These are phyloP conservation scores for Apiotrichum brassicae DNA, from an alignment of 1,284 basidiomycete genomes.

Conservation along the genomic window DNA sequence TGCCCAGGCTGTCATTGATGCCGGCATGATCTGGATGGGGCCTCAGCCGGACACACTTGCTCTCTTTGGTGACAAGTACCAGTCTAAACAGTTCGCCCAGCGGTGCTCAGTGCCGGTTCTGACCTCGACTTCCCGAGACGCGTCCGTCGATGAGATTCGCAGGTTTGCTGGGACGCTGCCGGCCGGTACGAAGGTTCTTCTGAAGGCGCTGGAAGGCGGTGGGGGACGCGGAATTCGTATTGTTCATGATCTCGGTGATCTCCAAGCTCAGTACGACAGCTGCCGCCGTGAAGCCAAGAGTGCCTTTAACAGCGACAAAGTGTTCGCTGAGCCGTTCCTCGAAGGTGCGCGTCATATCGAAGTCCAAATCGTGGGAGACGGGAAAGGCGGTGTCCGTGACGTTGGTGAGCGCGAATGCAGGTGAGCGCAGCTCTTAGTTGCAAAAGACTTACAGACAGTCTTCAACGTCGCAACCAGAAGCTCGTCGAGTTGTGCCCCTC, in stretches of 20 bases:
- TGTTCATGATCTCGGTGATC: constrained; percentile 50
- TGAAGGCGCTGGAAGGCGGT: constrained; percentile 67
- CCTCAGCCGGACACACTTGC: constrained; percentile 56
- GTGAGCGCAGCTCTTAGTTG: not conserved
- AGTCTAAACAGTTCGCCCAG: constrained; percentile 72
- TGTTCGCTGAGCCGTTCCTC: constrained; percentile 80
- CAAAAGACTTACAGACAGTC: not conserved
- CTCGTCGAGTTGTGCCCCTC: constrained; percentile 19
- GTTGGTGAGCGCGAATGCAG: constrained; percentile 19
- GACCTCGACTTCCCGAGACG: constrained; percentile 8
- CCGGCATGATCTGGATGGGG: constrained; percentile 59
- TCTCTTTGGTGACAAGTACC: constrained; percentile 58
- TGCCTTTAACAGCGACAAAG: constrained; percentile 77
- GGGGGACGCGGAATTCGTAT: constrained; percentile 66
- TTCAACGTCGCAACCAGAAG: constrained; percentile 17
- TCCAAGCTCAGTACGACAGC: constrained; percentile 64
- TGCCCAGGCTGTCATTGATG: constrained; percentile 51
- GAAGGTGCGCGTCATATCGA: constrained; percentile 79
- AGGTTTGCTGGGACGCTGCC: constrained; percentile 26
- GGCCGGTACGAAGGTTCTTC: constrained; percentile 47
- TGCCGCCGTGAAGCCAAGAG: constrained; percentile 80
- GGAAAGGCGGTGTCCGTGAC: constrained; percentile 7
- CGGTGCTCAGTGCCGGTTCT: constrained; percentile 65
- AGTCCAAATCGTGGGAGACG: constrained; percentile 60
- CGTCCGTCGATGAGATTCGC: constrained; percentile 12